Evolutionary conservation across 108 stramenopile species (phyloP).

Genomic region (Skeletonema costatum): DNA sequence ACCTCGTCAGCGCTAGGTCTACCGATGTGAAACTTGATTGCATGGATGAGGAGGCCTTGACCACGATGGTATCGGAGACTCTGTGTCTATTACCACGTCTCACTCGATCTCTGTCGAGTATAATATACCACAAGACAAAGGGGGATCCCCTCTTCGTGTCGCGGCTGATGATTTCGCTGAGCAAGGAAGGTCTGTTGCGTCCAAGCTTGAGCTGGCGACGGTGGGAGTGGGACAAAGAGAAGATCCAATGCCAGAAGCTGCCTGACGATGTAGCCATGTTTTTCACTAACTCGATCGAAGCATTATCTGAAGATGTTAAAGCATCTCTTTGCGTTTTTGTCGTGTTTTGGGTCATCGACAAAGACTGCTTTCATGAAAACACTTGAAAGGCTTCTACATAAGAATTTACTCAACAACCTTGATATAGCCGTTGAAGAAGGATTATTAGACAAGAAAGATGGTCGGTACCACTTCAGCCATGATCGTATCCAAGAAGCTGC

Average conservation of each 20-base stretch:
- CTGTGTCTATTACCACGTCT: conserved; percentile 1
- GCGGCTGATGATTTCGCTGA: conserved; percentile 4
- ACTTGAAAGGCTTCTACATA: background rate
- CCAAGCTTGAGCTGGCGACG: background rate
- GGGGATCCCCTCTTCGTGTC: conserved; percentile 10
- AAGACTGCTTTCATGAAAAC: background rate
- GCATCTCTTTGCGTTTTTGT: background rate
- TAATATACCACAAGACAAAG: conserved; percentile 17
- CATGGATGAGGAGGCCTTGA: background rate
- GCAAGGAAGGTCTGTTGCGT: conserved; percentile 9
- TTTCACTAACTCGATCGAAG: background rate
- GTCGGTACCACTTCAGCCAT: background rate
- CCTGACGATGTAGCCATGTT: conserved; percentile 11
- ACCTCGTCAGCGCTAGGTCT: background rate
- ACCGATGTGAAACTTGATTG: background rate
- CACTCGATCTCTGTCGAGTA: conserved; percentile 5
- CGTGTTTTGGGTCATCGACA: conserved; percentile 9
- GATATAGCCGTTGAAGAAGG: conserved; percentile 7
- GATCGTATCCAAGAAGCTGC: background rate
- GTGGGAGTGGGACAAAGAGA: conserved; percentile 26
- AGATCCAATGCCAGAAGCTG: conserved; percentile 6
- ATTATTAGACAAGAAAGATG: conserved; percentile 8
- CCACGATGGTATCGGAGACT: conserved; percentile 3
- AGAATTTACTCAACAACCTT: background rate
- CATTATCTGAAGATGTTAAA: background rate